A percentile compares a stretch with the other conserved stretches of the same genome.
Evolutionary conservation across 306 rosid species (phyloP).

Genomic region (Cicer cuneatum): DNA sequence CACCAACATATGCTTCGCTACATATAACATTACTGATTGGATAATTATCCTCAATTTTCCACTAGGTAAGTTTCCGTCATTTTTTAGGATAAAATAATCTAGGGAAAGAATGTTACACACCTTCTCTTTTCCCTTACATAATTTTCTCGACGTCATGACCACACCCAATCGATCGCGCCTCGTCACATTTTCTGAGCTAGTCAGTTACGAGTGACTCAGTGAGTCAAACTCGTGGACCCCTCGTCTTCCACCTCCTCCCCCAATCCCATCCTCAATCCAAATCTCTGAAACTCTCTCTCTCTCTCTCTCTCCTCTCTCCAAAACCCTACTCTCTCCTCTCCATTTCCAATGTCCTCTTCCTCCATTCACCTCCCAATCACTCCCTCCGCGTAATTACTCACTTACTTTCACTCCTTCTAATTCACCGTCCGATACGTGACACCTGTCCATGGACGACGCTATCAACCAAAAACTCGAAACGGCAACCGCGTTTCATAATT

Average conservation of each 20-base stretch:
- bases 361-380: neutral
- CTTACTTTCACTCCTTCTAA: neutral
- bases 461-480: neutral
- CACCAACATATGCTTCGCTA: no score
- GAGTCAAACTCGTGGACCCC: conserved; percentile 54
- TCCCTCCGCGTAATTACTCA: neutral
- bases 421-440: neutral
- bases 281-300: conserved; percentile 18
- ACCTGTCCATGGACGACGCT: conserved; percentile 24
- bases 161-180: neutral
- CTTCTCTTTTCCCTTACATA: no score
- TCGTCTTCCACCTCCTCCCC: conserved; percentile 33
- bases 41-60: no score
- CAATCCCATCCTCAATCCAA: conserved; percentile 30
- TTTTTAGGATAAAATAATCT: no score
- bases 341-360: conserved; percentile 47
- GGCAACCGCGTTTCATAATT: neutral
- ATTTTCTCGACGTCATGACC: neutral
- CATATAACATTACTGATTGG: no score
- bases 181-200: conserved; percentile 11
- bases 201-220: conserved; percentile 47
- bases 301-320: conserved; percentile 17
- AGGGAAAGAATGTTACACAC: no score
- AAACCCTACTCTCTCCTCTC: conserved; percentile 56
- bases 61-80: no score